Conservation (phyloP, 2,329 filamentous ascomycete species). For the Scedosporium aurantiacum region DNA sequence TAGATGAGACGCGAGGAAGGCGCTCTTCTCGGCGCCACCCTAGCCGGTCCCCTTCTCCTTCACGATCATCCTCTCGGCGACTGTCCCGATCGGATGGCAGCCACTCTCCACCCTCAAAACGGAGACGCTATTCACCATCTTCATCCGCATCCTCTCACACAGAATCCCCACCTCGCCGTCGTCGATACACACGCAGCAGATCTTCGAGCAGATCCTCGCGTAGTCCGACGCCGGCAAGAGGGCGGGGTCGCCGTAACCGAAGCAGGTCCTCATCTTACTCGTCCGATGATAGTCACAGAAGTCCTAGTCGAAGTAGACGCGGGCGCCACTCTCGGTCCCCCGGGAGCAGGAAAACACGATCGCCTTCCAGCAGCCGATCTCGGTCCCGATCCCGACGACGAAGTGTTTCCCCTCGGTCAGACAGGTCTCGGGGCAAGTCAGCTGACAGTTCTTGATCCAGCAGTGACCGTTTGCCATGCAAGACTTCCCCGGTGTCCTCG, state of each 20-base stretch:
- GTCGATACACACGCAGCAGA: conserved; percentile 7
- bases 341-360: conserved; percentile 4
- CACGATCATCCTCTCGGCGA: conserved; percentile 12
- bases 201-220: conserved; percentile 2
- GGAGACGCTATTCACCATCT: conserved; percentile 8
- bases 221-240: conserved; percentile 12
- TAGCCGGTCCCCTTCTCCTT: conserved; percentile 15
- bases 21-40: conserved; percentile 22
- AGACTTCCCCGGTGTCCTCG: neutral
- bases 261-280: conserved; percentile 12
- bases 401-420: conserved; percentile 1
- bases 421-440: conserved; percentile 32
- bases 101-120: conserved; percentile 1
- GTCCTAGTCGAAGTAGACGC: neutral
- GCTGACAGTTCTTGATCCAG: conserved; percentile 39
- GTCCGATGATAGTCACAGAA: conserved; percentile 6
- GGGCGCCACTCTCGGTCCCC: conserved; percentile 8
- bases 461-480: neutral
- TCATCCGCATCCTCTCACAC: conserved; percentile 8
- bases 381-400: conserved; percentile 2
- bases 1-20: conserved; percentile 27
- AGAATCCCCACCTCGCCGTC: conserved; percentile 2
- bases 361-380: conserved; percentile 7
- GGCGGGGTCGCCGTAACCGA: conserved; percentile 19
- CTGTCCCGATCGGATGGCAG: conserved; percentile 8